Evolutionary conservation across 176 grass and related monocot genomes (phyloP).

Genomic region (Hsuehochloa calcarea): DNA sequence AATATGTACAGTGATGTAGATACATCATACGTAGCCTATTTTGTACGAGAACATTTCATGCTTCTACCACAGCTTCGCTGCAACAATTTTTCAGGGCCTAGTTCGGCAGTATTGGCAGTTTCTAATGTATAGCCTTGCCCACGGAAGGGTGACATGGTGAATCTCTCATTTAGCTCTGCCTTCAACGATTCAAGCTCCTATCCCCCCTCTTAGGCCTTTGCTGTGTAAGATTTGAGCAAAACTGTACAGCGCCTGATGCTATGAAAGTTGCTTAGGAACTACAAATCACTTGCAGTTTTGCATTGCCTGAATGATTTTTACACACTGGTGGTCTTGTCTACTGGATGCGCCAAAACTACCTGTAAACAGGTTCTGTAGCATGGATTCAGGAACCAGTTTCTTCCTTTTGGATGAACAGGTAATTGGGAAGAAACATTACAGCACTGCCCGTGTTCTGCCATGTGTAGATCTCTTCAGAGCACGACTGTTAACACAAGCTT

Average conservation of each 20-base stretch:
- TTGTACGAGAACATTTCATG: neutral
- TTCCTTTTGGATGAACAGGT: conserved; percentile 25
- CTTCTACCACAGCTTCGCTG: neutral
- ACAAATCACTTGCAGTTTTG: conserved; percentile 8
- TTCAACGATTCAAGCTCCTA: neutral
- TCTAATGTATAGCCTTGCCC: conserved; percentile 9
- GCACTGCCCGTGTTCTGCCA: conserved; percentile 29
- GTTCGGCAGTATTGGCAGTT: neutral
- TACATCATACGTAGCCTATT: too few relatives aligned
- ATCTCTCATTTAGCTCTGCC: conserved; percentile 8
- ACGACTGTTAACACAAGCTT: conserved; percentile 10
- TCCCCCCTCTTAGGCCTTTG: neutral
- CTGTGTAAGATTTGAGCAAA: conserved; percentile 23
- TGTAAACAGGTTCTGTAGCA: neutral
- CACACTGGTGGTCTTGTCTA: neutral
- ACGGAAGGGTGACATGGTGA: neutral
- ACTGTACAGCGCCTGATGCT: conserved; percentile 19
- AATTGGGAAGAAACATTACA: conserved; percentile 32
- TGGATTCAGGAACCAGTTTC: neutral
- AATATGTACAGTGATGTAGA: too few relatives aligned
- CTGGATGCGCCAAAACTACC: neutral
- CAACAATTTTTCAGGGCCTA: conserved; percentile 25
- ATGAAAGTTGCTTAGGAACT: neutral
- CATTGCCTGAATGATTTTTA: neutral
- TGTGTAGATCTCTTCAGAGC: conserved; percentile 20